Percentiles rank a stretch among this genome's conserved stretches.
Conservation (phyloP, 306 rosid species). For the Castanea mollissima region DNA sequence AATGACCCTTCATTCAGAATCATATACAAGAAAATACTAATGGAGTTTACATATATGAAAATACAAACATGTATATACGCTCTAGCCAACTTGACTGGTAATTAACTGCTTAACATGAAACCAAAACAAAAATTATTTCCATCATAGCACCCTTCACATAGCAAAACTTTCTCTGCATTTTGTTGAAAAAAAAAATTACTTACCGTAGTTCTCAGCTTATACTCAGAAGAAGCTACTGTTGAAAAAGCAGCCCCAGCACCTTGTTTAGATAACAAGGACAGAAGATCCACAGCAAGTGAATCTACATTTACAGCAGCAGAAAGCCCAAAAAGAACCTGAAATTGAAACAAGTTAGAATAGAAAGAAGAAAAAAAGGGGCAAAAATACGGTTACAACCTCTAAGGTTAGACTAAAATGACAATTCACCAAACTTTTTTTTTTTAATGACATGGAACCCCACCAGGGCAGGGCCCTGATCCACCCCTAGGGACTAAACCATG, state of each 20-base stretch:
- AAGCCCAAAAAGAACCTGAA: slow-evolving; percentile 83
- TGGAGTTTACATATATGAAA: background rate
- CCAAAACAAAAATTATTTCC: background rate
- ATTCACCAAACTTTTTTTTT: no score
- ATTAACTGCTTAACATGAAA: no score
- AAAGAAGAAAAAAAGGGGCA: no score
- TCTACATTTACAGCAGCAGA: slow-evolving; percentile 58
- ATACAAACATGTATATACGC: background rate
- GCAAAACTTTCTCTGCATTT: background rate
- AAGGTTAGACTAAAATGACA: no score
- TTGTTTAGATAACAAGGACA: slow-evolving; percentile 50
- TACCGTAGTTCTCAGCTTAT: slow-evolving; percentile 76
- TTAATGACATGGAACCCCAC: no score
- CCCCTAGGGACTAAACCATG: no score
- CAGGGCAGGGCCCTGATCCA: no score
- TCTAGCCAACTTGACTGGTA: background rate
- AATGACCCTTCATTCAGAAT: no score
- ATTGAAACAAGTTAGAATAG: slow-evolving; percentile 7
- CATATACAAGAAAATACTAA: no score
- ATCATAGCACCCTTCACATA: background rate
- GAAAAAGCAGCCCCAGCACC: slow-evolving; percentile 32
- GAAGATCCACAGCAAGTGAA: slow-evolving; percentile 62
- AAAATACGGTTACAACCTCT: no score
- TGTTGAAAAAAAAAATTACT: background rate
- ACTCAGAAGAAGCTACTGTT: slow-evolving; percentile 76